Evolutionary conservation across 306 rosid species (phyloP).

Genomic region (Medicago ruthenica): DNA sequence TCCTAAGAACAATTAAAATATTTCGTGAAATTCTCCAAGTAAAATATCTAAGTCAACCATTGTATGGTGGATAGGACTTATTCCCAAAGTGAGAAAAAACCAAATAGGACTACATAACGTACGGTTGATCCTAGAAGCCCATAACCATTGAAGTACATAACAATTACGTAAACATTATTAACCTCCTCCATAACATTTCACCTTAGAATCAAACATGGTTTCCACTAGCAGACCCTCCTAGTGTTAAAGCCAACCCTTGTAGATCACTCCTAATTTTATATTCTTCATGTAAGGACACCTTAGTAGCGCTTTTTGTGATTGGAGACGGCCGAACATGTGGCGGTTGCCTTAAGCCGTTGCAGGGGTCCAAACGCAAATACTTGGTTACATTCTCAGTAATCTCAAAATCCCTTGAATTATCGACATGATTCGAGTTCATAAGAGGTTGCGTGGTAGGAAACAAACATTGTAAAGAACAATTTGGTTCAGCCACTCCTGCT

Average conservation of each 20-base stretch:
- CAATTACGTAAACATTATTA: slow-evolving; percentile 49
- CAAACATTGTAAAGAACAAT: slow-evolving; percentile 35
- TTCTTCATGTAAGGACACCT: slow-evolving; percentile 49
- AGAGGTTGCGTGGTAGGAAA: slow-evolving; percentile 44
- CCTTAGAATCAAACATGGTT: slow-evolving; percentile 46
- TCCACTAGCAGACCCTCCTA: slow-evolving; percentile 81
- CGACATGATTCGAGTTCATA: slow-evolving; percentile 47
- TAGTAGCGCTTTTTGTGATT: slow-evolving; percentile 46
- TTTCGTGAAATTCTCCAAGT: too few species aligned
- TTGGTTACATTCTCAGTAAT: too few species aligned
- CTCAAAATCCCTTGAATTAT: slow-evolving; percentile 35
- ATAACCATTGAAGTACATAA: slow-evolving; percentile 6
- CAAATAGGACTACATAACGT: slow-evolving; percentile 29
- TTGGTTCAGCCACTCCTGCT: slow-evolving; percentile 51
- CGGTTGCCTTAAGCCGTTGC: slow-evolving; percentile 51
- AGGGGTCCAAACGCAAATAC: slow-evolving; percentile 33
- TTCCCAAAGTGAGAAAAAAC: neutral
- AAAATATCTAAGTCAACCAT: slow-evolving; percentile 25
- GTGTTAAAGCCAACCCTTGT: slow-evolving; percentile 77
- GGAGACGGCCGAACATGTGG: slow-evolving; percentile 48
- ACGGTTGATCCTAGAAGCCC: slow-evolving; percentile 22
- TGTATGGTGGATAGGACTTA: neutral
- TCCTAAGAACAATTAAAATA: too few species aligned
- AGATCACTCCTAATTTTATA: slow-evolving; percentile 75
- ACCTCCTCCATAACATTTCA: slow-evolving; percentile 10